A percentile compares a stretch with the other conserved stretches of the same genome.
phyloP scores from a whole-genome alignment of 1,284 basidiomycete species.

The Pisolithus thermaeus region DNA sequence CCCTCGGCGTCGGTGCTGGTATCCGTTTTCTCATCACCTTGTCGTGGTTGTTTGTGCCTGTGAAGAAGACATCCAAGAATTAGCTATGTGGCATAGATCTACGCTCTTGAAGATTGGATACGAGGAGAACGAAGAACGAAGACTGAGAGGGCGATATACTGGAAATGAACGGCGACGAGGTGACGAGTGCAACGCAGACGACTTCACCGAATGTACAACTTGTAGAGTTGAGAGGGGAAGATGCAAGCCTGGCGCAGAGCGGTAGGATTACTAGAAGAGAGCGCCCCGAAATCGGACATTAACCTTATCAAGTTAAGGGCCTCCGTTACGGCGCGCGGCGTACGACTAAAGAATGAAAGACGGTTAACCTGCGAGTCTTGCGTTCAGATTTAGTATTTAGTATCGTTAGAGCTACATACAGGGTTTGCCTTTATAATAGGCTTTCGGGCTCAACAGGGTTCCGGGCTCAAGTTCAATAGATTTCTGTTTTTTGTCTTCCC shows the following conservation, averaged over 20 bases:
- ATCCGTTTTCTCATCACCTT: conserved; percentile 59
- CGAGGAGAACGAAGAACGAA: background rate
- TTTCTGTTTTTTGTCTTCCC: too few relatives aligned
- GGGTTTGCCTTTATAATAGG: too few relatives aligned
- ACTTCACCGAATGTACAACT: background rate
- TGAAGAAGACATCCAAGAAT: conserved; percentile 29
- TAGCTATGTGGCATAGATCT: background rate
- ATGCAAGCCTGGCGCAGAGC: background rate
- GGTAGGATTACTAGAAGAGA: background rate
- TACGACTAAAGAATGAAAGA: background rate
- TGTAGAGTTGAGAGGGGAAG: background rate
- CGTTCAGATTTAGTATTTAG: too few relatives aligned
- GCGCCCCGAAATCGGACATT: background rate
- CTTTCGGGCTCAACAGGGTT: too few relatives aligned
- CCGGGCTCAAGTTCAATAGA: too few relatives aligned
- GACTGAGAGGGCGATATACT: background rate
- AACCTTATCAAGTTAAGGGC: background rate
- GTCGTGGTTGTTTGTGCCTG: conserved; percentile 65
- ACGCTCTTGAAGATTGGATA: background rate
- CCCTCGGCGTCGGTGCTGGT: conserved; percentile 65
- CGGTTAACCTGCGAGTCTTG: too few relatives aligned
- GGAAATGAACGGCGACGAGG: background rate
- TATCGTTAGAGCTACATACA: too few relatives aligned
- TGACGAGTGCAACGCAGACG: background rate
- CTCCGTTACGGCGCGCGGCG: background rate